phyloP scores from a whole-genome alignment of 2,329 filamentous ascomycete species.

The Hypomyces perniciosus region DNA sequence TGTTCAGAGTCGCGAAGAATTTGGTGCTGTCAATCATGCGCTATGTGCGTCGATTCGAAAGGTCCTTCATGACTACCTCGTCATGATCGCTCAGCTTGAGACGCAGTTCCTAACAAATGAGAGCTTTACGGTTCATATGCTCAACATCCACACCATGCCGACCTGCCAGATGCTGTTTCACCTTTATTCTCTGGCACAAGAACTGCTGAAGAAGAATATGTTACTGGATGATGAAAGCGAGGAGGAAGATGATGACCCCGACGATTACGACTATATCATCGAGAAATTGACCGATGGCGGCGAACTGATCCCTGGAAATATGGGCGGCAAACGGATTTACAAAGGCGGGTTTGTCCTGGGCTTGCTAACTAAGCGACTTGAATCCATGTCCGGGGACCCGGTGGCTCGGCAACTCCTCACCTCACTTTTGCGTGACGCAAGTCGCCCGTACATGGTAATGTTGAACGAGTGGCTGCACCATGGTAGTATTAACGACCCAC shows the following conservation, averaged over 20 bases:
- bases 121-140: constrained; percentile 83
- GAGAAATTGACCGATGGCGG: constrained; percentile 84
- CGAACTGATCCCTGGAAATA: constrained; percentile 69
- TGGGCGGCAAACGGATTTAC: constrained; percentile 84
- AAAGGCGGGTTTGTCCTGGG: constrained; percentile 96
- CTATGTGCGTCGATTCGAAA: constrained; percentile 92
- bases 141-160: constrained; percentile 85
- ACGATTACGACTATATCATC: constrained; percentile 87
- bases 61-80: constrained; percentile 85
- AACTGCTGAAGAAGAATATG: constrained; percentile 81
- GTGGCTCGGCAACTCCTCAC: constrained; percentile 77
- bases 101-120: constrained; percentile 86
- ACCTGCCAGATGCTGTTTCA: constrained; percentile 90
- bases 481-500: constrained; percentile 88
- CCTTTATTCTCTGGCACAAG: constrained; percentile 78
- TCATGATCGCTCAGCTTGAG: constrained; percentile 88
- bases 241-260: constrained; percentile 64
- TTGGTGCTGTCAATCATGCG: constrained; percentile 91
- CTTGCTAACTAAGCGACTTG: constrained; percentile 74
- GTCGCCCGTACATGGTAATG: constrained; percentile 95
- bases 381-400: constrained; percentile 89
- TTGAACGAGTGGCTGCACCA: constrained; percentile 98
- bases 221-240: constrained; percentile 76
- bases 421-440: constrained; percentile 77
- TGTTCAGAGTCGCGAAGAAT: constrained; percentile 87